Evolutionary conservation across 2,329 filamentous ascomycete species (phyloP), one percentile per base, ranked within the genome.

Genomic region (Alternaria burnsii): DNA sequence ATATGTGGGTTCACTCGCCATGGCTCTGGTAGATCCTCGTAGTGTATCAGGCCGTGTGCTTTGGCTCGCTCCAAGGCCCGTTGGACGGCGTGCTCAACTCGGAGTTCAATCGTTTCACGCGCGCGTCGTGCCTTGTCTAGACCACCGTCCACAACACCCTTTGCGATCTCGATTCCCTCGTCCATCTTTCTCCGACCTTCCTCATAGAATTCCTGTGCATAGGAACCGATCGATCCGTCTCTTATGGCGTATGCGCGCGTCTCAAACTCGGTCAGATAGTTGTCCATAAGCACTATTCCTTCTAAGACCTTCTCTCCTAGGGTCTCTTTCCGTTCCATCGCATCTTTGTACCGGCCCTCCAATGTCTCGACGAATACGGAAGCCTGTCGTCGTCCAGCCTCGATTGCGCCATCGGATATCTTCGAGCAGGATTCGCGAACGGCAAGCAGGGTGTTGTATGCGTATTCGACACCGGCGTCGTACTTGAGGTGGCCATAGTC

Each of bases 1-100:
- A 99, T 98, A 80, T 99, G 93, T 2, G 94, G 93, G 80, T 99
- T 99, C 73, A 97, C 90, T 62, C 91, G 87, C 95, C 95, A 99
- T 0, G 95, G 95, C 38, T 91, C 84, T 1, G 95, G 95, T 5
- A 99, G 85, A 72, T 97, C 93, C 47, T 97, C 89, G 80, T 98
- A 99, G 62, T 87, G 86, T 68, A 99, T 91, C 14, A 97, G 85
- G 48, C 94, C 92, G 51, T 92, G 86, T 74, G 96, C 89, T 68
- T 90, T 87, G 28, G 94, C 93, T 58, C 89, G 85, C 20, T 83
- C 72, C 57, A 97, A 88, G 12, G 95, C 94, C 55, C 87, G 85
- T 70, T 94, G 90, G 41, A 99, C 90, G 65, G 91, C 92, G 66
- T 95, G 91, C 71, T 96, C 92, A 26, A 99, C 82, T 8, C 89